Conservation (phyloP, 2,329 filamentous ascomycete genomes). For the Thermomyces lanuginosus region DNA sequence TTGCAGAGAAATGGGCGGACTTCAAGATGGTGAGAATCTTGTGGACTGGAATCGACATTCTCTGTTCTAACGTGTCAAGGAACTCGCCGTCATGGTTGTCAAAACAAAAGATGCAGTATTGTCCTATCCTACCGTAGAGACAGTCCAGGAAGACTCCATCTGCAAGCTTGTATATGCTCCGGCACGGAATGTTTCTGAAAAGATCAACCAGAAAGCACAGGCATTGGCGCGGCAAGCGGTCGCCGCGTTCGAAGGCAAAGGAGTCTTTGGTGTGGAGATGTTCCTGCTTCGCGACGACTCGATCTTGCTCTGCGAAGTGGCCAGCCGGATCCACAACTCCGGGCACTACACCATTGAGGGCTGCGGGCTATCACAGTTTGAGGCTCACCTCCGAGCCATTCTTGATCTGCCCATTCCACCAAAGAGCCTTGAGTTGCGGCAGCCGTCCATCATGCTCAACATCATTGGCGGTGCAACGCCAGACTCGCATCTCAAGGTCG, state of each 20-base stretch:
- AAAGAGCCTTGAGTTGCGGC: constrained; percentile 29
- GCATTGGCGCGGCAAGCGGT: constrained; percentile 66
- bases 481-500: constrained; percentile 44
- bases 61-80: constrained; percentile 24
- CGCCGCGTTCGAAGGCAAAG: constrained; percentile 65
- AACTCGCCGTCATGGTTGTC: constrained; percentile 88
- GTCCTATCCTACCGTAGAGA: constrained; percentile 83
- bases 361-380: constrained; percentile 77
- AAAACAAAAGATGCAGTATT: constrained; percentile 61
- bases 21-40: constrained; percentile 48
- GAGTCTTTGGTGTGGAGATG: constrained; percentile 93
- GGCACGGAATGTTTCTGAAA: constrained; percentile 50
- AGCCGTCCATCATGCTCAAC: constrained; percentile 39
- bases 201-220: constrained; percentile 50
- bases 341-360: constrained; percentile 94
- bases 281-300: constrained; percentile 61
- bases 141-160: constrained; percentile 85
- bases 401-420: constrained; percentile 49
- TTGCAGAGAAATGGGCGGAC: constrained; percentile 77
- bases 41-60: no score
- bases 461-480: constrained; percentile 42
- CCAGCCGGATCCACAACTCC: constrained; percentile 72
- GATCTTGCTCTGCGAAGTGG: constrained; percentile 73
- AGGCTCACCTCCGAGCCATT: constrained; percentile 74
- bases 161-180: constrained; percentile 87